phyloP scores from a whole-genome alignment of 305 asterid genomes.

The Coffea humblotiana region DNA sequence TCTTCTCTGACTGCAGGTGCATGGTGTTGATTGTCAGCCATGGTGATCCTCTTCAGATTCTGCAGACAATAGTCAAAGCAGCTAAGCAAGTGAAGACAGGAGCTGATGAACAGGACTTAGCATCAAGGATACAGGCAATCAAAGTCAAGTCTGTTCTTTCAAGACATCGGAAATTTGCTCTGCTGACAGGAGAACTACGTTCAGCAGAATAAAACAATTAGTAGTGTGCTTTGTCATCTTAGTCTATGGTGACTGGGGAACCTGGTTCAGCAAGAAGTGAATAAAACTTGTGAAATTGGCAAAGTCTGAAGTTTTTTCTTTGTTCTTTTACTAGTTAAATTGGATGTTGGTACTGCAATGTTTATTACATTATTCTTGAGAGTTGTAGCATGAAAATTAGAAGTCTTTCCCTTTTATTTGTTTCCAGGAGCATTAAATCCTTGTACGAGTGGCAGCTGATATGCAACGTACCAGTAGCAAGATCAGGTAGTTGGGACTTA shows the following conservation, averaged over 20 bases:
- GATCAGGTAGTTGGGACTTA: too few species aligned
- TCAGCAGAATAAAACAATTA: constrained; percentile 35
- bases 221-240: not conserved
- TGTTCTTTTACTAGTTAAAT: too few species aligned
- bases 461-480: too few species aligned
- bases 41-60: constrained; percentile 95
- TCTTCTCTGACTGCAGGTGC: constrained; percentile 49
- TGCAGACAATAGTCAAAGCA: constrained; percentile 71
- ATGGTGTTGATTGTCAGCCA: constrained; percentile 77
- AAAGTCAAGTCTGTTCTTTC: constrained; percentile 63
- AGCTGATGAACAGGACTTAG: constrained; percentile 35
- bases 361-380: too few species aligned
- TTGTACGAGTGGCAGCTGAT: too few species aligned
- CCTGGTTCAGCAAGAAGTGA: not conserved
- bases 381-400: too few species aligned
- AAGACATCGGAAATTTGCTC: constrained; percentile 71
- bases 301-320: too few species aligned
- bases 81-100: constrained; percentile 30
- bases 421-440: too few species aligned
- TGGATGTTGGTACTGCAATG: too few species aligned
- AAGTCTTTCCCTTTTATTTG: too few species aligned
- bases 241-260: not conserved
- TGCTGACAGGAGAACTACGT: constrained; percentile 89
- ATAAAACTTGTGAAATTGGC: too few species aligned
- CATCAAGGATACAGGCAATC: constrained; percentile 54